Evolutionary conservation across 371 early-diverging fungal species (phyloP).

Genomic region (Thermomucor indicae-seudaticae): DNA sequence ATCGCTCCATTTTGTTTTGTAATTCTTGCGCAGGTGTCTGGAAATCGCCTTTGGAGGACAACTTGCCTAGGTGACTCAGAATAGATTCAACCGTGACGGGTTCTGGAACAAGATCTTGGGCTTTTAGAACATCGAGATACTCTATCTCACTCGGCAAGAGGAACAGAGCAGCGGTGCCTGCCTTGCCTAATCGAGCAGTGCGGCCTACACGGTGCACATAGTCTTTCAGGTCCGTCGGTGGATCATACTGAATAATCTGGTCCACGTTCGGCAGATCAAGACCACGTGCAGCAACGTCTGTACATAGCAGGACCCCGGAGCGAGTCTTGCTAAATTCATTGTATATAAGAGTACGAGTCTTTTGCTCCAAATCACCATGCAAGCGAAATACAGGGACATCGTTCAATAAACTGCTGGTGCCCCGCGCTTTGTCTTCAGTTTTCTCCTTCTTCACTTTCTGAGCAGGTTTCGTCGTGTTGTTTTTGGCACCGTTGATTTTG

Average conservation of each 20-base stretch:
- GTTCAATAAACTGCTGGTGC: slow-evolving; percentile 47
- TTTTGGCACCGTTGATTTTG: slow-evolving; percentile 14
- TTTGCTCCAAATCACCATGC: slow-evolving; percentile 87
- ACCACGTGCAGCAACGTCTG: slow-evolving; percentile 99
- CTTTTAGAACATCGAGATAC: slow-evolving; percentile 74
- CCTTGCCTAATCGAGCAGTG: slow-evolving; percentile 93
- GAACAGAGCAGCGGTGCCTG: slow-evolving; percentile 82
- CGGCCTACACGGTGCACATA: slow-evolving; percentile 98
- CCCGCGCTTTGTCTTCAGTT: slow-evolving; percentile 26
- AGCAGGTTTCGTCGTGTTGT: slow-evolving; percentile 19
- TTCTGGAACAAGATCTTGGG: slow-evolving; percentile 58
- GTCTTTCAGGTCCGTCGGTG: slow-evolving; percentile 89
- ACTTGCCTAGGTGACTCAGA: slow-evolving; percentile 35
- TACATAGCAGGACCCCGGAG: slow-evolving; percentile 83
- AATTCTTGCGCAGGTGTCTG: slow-evolving; percentile 58
- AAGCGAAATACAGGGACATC: slow-evolving; percentile 71
- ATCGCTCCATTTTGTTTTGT: slow-evolving; percentile 65
- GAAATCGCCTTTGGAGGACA: slow-evolving; percentile 27
- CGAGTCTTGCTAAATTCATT: slow-evolving; percentile 62
- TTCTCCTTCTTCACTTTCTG: slow-evolving; percentile 5
- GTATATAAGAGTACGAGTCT: slow-evolving; percentile 71
- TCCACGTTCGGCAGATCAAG: slow-evolving; percentile 94
- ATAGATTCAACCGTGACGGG: slow-evolving; percentile 47
- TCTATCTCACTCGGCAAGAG: slow-evolving; percentile 85
- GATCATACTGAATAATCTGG: slow-evolving; percentile 95